Evolutionary conservation across 192 early-diverging fungal genomes (phyloP).

Genomic region (Spinellus fusiger): DNA sequence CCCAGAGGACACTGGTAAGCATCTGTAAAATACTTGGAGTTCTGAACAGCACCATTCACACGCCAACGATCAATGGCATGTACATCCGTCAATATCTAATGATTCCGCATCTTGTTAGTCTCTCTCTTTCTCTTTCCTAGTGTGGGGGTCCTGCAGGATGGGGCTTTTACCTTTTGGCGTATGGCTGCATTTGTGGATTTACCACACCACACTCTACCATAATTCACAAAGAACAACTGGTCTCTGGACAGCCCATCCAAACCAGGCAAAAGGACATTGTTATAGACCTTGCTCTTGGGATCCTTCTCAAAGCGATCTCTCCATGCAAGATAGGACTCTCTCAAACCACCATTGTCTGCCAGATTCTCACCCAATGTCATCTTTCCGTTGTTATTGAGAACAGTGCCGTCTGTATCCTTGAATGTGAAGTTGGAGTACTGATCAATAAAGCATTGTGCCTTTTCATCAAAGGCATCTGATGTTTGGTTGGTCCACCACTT

Average conservation of each 20-base stretch:
- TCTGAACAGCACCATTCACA: conserved; percentile 64
- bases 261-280: conserved; percentile 37
- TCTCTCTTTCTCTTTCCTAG: not conserved
- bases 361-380: conserved; percentile 58
- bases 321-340: conserved; percentile 29
- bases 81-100: conserved; percentile 52
- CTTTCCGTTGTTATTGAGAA: conserved; percentile 47
- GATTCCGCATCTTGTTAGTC: not conserved
- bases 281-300: conserved; percentile 12
- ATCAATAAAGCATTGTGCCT: conserved; percentile 54
- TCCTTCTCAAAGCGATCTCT: conserved; percentile 28
- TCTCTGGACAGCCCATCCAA: conserved; percentile 47
- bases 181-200: conserved; percentile 27
- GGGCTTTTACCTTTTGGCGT: not conserved
- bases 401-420: conserved; percentile 25
- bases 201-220: conserved; percentile 65
- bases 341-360: conserved; percentile 64
- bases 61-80: conserved; percentile 62
- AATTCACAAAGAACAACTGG: conserved; percentile 64
- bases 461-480: conserved; percentile 38
- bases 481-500: conserved; percentile 72
- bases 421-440: conserved; percentile 54
- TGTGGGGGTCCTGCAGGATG: too few species aligned
- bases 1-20: conserved; percentile 61
- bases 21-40: conserved; percentile 61